phyloP scores from a whole-genome alignment of 805 yeast genomes.

The Yamadazyma philogaea region DNA sequence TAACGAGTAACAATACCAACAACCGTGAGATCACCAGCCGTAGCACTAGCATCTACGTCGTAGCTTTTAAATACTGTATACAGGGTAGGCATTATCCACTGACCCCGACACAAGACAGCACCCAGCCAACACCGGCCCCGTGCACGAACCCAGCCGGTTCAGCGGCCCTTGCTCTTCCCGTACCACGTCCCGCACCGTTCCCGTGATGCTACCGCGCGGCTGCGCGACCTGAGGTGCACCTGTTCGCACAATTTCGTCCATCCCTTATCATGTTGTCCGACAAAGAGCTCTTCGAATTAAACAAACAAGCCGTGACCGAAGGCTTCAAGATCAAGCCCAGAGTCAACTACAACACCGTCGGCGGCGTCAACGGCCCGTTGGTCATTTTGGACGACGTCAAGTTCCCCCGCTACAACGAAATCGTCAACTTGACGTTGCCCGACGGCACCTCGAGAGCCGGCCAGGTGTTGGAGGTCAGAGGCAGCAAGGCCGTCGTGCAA shows the following conservation, averaged over 20 bases:
- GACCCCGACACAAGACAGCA: no score
- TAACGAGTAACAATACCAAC: no score
- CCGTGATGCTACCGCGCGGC: no score
- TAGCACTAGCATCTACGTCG: no score
- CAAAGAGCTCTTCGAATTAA: constrained; percentile 61
- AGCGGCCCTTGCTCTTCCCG: no score
- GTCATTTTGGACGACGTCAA: constrained; percentile 60
- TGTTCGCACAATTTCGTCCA: constrained; percentile 1
- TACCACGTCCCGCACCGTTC: no score
- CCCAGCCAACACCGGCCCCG: no score
- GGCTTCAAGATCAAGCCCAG: constrained; percentile 92
- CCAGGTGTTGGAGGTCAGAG: constrained; percentile 96
- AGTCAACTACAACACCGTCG: constrained; percentile 90
- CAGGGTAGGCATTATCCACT: no score
- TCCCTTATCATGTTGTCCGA: constrained; percentile 34
- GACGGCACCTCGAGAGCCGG: constrained; percentile 96
- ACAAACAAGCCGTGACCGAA: constrained; percentile 87
- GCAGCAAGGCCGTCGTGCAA: constrained; percentile 95
- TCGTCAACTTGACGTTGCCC: constrained; percentile 93
- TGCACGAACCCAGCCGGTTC: no score
- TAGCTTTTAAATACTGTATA: no score
- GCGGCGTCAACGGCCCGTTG: constrained; percentile 97
- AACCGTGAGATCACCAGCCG: no score
- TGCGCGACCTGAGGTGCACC: background rate
- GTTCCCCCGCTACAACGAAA: constrained; percentile 80